phyloP scores from a whole-genome alignment of 2,329 filamentous ascomycete genomes.

The Colletotrichum sp. region DNA sequence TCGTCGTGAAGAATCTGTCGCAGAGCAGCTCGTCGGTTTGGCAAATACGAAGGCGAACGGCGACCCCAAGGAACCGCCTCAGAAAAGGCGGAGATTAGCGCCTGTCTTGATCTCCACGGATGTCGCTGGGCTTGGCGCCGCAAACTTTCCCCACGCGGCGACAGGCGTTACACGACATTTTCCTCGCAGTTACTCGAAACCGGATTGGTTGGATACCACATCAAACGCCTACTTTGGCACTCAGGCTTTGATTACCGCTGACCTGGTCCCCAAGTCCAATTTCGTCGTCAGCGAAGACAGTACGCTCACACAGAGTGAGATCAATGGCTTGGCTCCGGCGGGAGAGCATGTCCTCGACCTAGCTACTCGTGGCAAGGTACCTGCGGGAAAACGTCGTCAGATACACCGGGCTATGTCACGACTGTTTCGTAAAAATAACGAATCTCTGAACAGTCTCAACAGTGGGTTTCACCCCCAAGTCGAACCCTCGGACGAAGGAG shows the following conservation, averaged over 20 bases:
- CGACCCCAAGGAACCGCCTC: slow-evolving; percentile 9
- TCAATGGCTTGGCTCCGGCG: slow-evolving; percentile 1
- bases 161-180: slow-evolving; percentile 1
- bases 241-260: slow-evolving; percentile 27
- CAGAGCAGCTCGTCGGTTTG: neutral
- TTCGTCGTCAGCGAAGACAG: neutral
- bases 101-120: slow-evolving; percentile 25
- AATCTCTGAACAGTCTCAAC: neutral
- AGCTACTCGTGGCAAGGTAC: slow-evolving; percentile 25
- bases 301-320: neutral
- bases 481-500: slow-evolving; percentile 54
- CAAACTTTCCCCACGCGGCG: neutral
- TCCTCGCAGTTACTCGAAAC: neutral
- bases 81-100: slow-evolving; percentile 32
- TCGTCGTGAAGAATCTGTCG: neutral
- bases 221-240: slow-evolving; percentile 39
- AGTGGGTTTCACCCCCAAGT: slow-evolving; percentile 43
- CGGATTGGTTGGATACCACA: slow-evolving; percentile 24
- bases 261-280: slow-evolving; percentile 9
- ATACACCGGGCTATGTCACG: slow-evolving; percentile 45
- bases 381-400: slow-evolving; percentile 49
- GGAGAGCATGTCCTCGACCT: neutral
- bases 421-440: slow-evolving; percentile 34
- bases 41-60: neutral
- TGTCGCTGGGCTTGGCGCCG: slow-evolving; percentile 19